Percentiles rank a stretch among this genome's conserved stretches.
Conservation (phyloP, 2,329 filamentous ascomycete species). For the Xylaria sp. region DNA sequence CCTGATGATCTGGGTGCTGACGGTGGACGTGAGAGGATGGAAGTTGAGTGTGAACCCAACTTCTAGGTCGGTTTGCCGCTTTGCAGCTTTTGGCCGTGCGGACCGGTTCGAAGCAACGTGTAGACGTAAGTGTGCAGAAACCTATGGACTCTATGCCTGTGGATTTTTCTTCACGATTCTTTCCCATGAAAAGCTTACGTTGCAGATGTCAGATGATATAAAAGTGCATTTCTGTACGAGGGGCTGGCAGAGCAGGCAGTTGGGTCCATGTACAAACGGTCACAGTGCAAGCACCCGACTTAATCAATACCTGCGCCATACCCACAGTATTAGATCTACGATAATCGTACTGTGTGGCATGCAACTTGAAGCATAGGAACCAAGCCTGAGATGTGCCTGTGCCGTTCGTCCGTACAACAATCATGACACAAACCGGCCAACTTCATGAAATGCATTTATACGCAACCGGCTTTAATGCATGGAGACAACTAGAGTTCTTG, state of each 20-base stretch:
- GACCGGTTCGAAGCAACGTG: not conserved
- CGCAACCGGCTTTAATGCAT: slow-evolving; percentile 69
- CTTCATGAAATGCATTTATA: slow-evolving; percentile 59
- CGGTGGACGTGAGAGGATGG: not conserved
- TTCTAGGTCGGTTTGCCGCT: not conserved
- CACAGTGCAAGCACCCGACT: too few relatives aligned
- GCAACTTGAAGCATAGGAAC: not conserved
- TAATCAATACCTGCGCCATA: too few relatives aligned
- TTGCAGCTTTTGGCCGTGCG: not conserved
- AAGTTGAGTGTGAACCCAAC: not conserved
- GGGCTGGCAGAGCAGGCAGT: not conserved
- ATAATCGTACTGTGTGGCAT: slow-evolving; percentile 9
- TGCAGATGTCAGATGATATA: not conserved
- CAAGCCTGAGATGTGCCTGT: not conserved
- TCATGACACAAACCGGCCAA: not conserved
- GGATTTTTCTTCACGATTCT: not conserved
- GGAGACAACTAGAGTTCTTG: slow-evolving; percentile 62
- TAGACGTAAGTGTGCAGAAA: not conserved
- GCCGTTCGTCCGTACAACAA: not conserved
- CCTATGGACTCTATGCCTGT: not conserved
- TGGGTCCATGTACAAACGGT: not conserved
- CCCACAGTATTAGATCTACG: not conserved
- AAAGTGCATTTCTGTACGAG: slow-evolving; percentile 9
- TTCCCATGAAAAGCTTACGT: not conserved
- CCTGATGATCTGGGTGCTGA: not conserved